These are phyloP conservation scores for Phylloporus sp. DNA, from an alignment of 768 basidiomycete genomes.

Conservation along the genomic window DNA sequence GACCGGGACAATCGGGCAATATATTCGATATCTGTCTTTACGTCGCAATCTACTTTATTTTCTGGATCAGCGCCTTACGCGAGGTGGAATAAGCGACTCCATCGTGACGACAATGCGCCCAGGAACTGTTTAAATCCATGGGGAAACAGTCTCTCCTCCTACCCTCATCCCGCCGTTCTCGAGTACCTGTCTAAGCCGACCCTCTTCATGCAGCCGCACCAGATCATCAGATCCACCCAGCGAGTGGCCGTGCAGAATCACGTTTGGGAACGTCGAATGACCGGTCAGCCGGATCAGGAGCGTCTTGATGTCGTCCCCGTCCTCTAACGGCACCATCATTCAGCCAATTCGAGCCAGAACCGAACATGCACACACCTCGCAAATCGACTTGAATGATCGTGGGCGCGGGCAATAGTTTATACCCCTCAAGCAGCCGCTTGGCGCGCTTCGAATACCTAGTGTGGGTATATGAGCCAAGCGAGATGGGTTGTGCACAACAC, in stretches of 20 bases:
- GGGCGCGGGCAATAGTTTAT: conserved; percentile 60
- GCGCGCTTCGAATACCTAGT: conserved; percentile 29
- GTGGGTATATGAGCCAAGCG: not conserved
- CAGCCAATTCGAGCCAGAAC: not conserved
- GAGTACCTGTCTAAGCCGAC: conserved; percentile 42
- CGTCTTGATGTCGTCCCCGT: conserved; percentile 58
- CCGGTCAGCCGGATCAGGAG: conserved; percentile 63
- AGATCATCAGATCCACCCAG: conserved; percentile 68
- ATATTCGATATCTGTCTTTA: conserved; percentile 1
- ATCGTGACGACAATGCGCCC: not conserved
- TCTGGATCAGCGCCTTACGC: not conserved
- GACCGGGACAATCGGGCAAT: conserved; percentile 3
- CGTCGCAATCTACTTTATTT: not conserved
- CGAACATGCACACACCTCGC: conserved; percentile 44
- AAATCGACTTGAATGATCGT: conserved; percentile 73
- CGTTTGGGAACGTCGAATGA: conserved; percentile 72
- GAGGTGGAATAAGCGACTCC: not conserved
- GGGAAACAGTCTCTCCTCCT: too few species aligned
- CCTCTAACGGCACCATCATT: conserved; percentile 39
- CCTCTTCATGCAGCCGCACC: conserved; percentile 41
- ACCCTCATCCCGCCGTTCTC: conserved; percentile 45
- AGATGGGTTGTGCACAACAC: too few species aligned
- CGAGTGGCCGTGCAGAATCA: conserved; percentile 58
- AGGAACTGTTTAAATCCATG: too few species aligned
- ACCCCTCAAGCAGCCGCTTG: conserved; percentile 50